Evolutionary conservation across 2,329 filamentous ascomycete species (phyloP).

Genomic region (Fusarium beomiforme): DNA sequence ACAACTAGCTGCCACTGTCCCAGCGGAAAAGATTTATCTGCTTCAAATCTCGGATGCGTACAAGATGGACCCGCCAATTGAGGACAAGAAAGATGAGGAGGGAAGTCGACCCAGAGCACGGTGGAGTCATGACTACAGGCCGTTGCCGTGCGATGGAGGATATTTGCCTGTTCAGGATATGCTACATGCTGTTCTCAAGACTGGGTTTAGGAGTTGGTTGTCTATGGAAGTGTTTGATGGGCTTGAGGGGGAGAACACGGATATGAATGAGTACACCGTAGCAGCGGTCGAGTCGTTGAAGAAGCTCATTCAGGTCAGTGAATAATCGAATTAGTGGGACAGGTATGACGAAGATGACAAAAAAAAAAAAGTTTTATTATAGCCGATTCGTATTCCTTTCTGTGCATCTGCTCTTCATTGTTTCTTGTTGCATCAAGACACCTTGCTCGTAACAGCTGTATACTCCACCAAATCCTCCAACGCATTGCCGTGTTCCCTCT

Average conservation of each 20-base stretch:
- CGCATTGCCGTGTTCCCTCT: slow-evolving; percentile 44
- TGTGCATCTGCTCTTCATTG: accelerated
- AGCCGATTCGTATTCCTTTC: accelerated
- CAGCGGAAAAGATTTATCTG: slow-evolving; percentile 76
- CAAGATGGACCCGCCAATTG: slow-evolving; percentile 65
- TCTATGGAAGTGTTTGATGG: slow-evolving; percentile 76
- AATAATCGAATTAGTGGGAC: accelerated
- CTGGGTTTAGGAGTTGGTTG: slow-evolving; percentile 74
- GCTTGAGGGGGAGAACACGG: not conserved
- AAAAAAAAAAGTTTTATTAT: not conserved
- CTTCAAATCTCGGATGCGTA: slow-evolving; percentile 82
- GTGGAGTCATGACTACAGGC: slow-evolving; percentile 78
- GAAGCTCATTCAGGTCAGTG: not conserved
- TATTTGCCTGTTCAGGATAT: slow-evolving; percentile 76
- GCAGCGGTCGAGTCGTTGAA: slow-evolving; percentile 20
- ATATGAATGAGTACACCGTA: slow-evolving; percentile 14
- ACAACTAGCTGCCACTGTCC: slow-evolving; percentile 66
- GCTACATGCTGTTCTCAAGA: slow-evolving; percentile 70
- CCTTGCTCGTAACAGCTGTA: slow-evolving; percentile 29
- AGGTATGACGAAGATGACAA: accelerated
- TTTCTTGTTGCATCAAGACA: slow-evolving; percentile 22
- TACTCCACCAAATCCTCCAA: slow-evolving; percentile 43
- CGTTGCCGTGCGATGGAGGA: slow-evolving; percentile 74
- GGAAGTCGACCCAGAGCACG: slow-evolving; percentile 69
- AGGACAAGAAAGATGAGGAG: slow-evolving; percentile 54